Conservation (phyloP, 176 grass and related monocot genomes). For the Musa acuminata region DNA sequence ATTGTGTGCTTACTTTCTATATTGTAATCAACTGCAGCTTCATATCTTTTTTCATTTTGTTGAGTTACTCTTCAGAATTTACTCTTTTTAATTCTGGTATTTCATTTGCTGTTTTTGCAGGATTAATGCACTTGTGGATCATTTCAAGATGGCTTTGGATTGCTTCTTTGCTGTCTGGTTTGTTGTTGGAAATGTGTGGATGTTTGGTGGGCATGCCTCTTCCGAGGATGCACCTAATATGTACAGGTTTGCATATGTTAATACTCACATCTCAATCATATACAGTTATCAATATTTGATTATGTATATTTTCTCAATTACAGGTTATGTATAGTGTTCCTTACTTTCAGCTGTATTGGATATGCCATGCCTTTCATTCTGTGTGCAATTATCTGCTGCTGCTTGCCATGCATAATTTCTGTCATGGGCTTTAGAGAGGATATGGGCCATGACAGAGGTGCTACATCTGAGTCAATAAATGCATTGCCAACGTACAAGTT, state of each 20-base stretch:
- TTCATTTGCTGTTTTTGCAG: conserved; percentile 21
- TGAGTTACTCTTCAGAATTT: too few species aligned
- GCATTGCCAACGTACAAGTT: conserved; percentile 69
- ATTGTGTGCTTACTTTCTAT: too few species aligned
- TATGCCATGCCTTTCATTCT: conserved; percentile 77
- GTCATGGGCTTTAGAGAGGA: conserved; percentile 62
- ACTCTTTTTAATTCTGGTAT: too few species aligned
- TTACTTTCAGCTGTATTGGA: conserved; percentile 69
- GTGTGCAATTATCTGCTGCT: conserved; percentile 78
- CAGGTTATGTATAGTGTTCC: conserved; percentile 86
- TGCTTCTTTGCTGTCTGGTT: conserved; percentile 94
- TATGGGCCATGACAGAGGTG: conserved; percentile 46
- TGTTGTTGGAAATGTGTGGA: conserved; percentile 90
- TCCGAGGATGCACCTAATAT: conserved; percentile 64
- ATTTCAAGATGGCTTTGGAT: conserved; percentile 75
- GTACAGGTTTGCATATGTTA: conserved; percentile 43
- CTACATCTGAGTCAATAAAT: conserved; percentile 53
- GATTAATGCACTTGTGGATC: conserved; percentile 60
- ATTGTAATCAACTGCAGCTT: too few species aligned
- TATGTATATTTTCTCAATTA: not conserved
- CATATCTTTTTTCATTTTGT: too few species aligned
- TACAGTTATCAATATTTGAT: conserved; percentile 9
- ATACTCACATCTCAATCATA: not conserved
- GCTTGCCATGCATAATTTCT: conserved; percentile 90
- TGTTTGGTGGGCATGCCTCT: conserved; percentile 57